Conservation (phyloP, 257 asterid genomes). For the Galeopsis tetrahit region DNA sequence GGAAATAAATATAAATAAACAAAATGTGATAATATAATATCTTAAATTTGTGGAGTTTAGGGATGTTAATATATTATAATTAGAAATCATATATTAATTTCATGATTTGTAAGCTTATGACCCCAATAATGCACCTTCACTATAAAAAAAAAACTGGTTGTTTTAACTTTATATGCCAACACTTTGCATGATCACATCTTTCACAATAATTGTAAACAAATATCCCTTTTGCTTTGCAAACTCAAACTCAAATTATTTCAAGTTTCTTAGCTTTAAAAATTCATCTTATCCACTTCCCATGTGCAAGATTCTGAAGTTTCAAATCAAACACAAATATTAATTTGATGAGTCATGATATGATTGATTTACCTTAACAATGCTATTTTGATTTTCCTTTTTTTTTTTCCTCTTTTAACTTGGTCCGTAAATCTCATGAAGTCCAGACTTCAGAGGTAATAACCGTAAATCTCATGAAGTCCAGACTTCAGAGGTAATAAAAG, state of each 20-base stretch:
- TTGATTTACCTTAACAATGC: not conserved
- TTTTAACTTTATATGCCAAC: constrained; percentile 22
- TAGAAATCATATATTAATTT: not conserved
- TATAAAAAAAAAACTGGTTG: constrained; percentile 3
- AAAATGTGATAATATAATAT: not conserved
- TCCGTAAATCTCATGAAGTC: too few relatives aligned
- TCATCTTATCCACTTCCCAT: constrained; percentile 31
- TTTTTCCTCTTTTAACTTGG: too few relatives aligned
- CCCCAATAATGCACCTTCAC: constrained; percentile 49
- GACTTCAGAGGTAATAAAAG: too few relatives aligned
- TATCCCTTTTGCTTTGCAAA: constrained; percentile 34
- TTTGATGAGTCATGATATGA: not conserved
- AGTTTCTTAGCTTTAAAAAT: not conserved
- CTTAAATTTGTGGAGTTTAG: not conserved
- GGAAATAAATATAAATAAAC: not conserved
- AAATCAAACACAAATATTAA: constrained; percentile 14
- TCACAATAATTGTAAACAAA: constrained; percentile 37
- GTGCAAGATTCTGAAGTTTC: constrained; percentile 13
- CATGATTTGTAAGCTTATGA: constrained; percentile 42
- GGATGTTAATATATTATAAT: not conserved
- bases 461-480: too few relatives aligned
- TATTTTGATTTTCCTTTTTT: too few relatives aligned
- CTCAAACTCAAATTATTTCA: not conserved
- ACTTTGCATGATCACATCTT: constrained; percentile 23
- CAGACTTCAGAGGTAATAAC: too few relatives aligned